Conservation (phyloP, 805 yeast genomes). For the Kodamaea neixiangensis region DNA sequence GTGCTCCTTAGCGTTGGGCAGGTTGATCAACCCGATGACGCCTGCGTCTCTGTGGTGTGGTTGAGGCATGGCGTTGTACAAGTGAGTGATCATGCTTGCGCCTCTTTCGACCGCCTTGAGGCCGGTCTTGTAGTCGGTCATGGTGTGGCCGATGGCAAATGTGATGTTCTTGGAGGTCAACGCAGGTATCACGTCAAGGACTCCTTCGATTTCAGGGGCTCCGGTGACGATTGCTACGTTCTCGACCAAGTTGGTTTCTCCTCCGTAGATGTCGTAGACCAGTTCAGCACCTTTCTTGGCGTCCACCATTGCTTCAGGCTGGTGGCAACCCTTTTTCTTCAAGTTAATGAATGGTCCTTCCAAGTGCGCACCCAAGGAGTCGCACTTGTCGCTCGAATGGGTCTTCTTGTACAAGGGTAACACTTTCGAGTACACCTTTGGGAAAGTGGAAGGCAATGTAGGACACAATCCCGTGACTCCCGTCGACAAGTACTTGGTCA, state of each 20-base stretch:
- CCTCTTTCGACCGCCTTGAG: slow-evolving; percentile 50
- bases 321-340: slow-evolving; percentile 53
- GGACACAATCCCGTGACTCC: slow-evolving; percentile 61
- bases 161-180: slow-evolving; percentile 34
- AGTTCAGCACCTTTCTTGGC: slow-evolving; percentile 32
- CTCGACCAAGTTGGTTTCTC: slow-evolving; percentile 27
- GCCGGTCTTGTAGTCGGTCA: slow-evolving; percentile 39
- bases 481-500: slow-evolving; percentile 48
- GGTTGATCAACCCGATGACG: slow-evolving; percentile 50
- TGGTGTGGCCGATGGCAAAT: slow-evolving; percentile 51
- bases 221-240: slow-evolving; percentile 48
- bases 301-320: slow-evolving; percentile 43
- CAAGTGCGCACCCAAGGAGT: slow-evolving; percentile 57
- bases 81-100: slow-evolving; percentile 60
- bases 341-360: slow-evolving; percentile 60
- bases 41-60: slow-evolving; percentile 63
- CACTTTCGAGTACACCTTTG: slow-evolving; percentile 49
- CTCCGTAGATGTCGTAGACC: slow-evolving; percentile 41
- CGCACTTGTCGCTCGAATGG: slow-evolving; percentile 35
- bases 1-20: slow-evolving; percentile 22
- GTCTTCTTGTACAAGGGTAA: slow-evolving; percentile 44
- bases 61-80: slow-evolving; percentile 63
- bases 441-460: slow-evolving; percentile 54
- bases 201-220: slow-evolving; percentile 54
- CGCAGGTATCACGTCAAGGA: slow-evolving; percentile 43